A percentile compares a stretch with the other conserved stretches of the same genome.
phyloP scores from a whole-genome alignment of 768 basidiomycete species.

The Pholiota conissans region DNA sequence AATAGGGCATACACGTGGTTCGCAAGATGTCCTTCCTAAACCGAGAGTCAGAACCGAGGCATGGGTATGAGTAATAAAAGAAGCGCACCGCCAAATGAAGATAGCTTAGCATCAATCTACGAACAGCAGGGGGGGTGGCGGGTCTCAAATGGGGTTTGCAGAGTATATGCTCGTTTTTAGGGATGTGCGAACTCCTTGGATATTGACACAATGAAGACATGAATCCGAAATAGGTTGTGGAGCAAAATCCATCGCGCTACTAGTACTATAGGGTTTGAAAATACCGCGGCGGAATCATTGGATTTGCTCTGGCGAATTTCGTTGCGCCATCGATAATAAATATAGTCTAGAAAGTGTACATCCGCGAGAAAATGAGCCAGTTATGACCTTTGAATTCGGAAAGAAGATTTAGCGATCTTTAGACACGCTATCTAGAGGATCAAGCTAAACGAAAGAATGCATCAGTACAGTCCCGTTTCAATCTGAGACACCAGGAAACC shows the following conservation, averaged over 20 bases:
- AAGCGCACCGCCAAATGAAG: background rate
- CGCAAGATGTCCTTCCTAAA: background rate
- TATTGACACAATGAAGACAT: background rate
- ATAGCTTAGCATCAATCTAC: background rate
- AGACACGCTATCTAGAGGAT: background rate
- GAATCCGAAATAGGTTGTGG: background rate
- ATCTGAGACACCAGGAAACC: background rate
- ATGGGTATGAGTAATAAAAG: slow-evolving; percentile 1
- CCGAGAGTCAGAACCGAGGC: background rate
- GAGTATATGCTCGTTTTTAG: background rate
- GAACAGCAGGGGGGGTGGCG: background rate
- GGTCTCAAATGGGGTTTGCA: background rate
- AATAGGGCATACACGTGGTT: background rate
- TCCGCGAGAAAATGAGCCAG: background rate
- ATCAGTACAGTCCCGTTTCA: background rate
- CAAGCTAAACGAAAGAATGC: background rate
- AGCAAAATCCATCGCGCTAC: background rate
- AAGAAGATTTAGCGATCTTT: background rate
- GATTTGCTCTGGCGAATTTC: background rate
- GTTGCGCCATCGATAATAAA: background rate
- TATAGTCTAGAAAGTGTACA: background rate
- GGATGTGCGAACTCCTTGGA: background rate
- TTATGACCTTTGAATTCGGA: background rate
- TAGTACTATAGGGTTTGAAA: background rate
- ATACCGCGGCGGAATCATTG: background rate